Evolutionary conservation across 2,329 filamentous ascomycete genomes (phyloP).

Genomic region (Alternaria sp.): DNA sequence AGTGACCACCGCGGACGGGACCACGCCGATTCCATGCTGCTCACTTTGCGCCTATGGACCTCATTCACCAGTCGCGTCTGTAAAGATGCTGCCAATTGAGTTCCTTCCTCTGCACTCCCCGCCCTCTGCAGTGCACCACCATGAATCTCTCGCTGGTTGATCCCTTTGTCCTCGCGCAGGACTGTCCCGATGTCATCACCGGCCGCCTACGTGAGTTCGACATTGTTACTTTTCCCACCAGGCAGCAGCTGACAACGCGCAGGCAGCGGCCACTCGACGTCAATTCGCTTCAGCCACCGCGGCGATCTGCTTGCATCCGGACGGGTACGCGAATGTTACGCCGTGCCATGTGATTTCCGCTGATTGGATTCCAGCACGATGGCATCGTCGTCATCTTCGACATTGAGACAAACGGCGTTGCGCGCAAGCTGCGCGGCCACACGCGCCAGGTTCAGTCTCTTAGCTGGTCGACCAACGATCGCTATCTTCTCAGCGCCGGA

Average conservation of each 20-base stretch:
- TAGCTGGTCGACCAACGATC: slow-evolving; percentile 91
- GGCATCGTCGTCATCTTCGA: slow-evolving; percentile 96
- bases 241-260: slow-evolving; percentile 25
- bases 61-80: slow-evolving; percentile 13
- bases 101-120: slow-evolving; percentile 16
- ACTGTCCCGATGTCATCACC: slow-evolving; percentile 89
- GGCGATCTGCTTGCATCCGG: slow-evolving; percentile 95
- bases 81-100: slow-evolving; percentile 31
- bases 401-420: slow-evolving; percentile 95
- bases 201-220: slow-evolving; percentile 77
- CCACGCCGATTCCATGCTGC: neutral
- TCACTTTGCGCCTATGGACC: slow-evolving; percentile 23
- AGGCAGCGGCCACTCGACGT: slow-evolving; percentile 69
- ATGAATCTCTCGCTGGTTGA: slow-evolving; percentile 78
- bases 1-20: neutral
- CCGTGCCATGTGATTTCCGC: slow-evolving; percentile 21
- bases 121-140: slow-evolving; percentile 23
- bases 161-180: slow-evolving; percentile 74
- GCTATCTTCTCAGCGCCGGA: slow-evolving; percentile 89
- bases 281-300: slow-evolving; percentile 86
- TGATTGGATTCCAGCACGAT: slow-evolving; percentile 63
- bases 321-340: slow-evolving; percentile 62
- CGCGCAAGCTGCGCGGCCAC: slow-evolving; percentile 91
- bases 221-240: slow-evolving; percentile 59
- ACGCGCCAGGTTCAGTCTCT: slow-evolving; percentile 92